Base-by-base conservation (phyloP, 257 asterid species). In the Cynanchum wilfordii region DNA sequence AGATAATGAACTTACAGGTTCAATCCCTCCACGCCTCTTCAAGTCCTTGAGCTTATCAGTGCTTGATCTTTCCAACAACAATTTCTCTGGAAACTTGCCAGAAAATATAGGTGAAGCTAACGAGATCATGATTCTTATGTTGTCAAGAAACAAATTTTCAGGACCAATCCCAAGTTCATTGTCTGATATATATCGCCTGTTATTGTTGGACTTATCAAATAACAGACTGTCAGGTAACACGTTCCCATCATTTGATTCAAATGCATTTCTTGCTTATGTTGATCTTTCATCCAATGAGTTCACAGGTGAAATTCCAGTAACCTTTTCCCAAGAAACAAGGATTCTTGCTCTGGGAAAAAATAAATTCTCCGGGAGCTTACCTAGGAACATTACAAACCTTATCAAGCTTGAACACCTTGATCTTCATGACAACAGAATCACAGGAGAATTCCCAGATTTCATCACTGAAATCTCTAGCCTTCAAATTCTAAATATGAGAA, bases 241-340 rank as follows among this genome's bases (percentile, higher is more conserved):
- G 3, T 77, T 80, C 54, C 84, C 84, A 10, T 50, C 42, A 15
- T 80, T 80, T 40, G 74, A 49, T 29, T 76, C 84, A 8, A 30
- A 50, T 62, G 60, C 79, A 9, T 47, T 73, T 64, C 79, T 80
- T 65, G 76, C 75, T 3, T 80, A 73, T 51, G 64, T 80, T 40
- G 84, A 80, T 57, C 50, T 80, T 4, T 77, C 84, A 20, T 70
- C 65, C 33, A 80, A 80, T 74, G 76, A 80, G 58, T 73, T 80
- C 54, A 76, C 84, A 6, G 84, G 81, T 50, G 72, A 73, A 25
- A 68, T 80, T 56, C 84, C 84, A 3, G 70, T 71, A 25, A 66
- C 74, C 19, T 77, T 80, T 60, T 66, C 79, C 24, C 45, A 64
- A 49, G 66, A 77, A 56, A 77, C 75, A 1, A 77, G 75, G 19